Evolutionary conservation across 768 basidiomycete species (phyloP), one percentile per base, ranked within the genome.

Genomic region (Cyclocybe cylindracea): DNA sequence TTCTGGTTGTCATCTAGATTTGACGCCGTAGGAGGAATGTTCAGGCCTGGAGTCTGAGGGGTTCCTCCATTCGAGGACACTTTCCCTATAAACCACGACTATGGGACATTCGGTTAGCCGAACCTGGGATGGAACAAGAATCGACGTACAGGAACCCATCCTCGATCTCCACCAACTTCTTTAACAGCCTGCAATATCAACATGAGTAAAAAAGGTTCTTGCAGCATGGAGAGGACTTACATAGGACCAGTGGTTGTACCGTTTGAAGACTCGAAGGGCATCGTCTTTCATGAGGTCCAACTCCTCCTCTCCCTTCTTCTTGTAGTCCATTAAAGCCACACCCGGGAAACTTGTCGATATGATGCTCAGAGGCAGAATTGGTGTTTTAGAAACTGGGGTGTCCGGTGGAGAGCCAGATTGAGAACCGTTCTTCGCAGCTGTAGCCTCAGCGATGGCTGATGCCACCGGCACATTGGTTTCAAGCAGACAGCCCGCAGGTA

Each of bases 271-370:
- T 57, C 93, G 78, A 56, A 99, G 63, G 16, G 83, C 73, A 65
- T 98, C 93, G 59, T 95, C 94, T 66, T 96, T 97, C 44, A 79
- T 81, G 38, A 98, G 73, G 60, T 91, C 86, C 53, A 98, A 73
- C 70, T 98, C 96, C 59, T 97, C 95, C 4, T 91, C 89, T 1
- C 94, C 94, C 61, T 94, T 91, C 72, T 90, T 90, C 70, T 84
- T 84, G 69, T 97, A 98, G 60, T 98, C 94, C 95, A 95, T 98
- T 62, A 98, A 71, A 1, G 94, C 94, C 51, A 98, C 78, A 31
- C 95, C 97, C 7, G 97, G 94, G 76, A 96, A 98, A 64, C 94
- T 95, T 10, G 94, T 95, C n/a, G 91, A 94, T 54, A 98, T 87
- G 65, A 99, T 97, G 72, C 87, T 89, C 51, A 89, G 67, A 0